phyloP scores from a whole-genome alignment of 768 basidiomycete species.

The Baorangia bicolor region DNA sequence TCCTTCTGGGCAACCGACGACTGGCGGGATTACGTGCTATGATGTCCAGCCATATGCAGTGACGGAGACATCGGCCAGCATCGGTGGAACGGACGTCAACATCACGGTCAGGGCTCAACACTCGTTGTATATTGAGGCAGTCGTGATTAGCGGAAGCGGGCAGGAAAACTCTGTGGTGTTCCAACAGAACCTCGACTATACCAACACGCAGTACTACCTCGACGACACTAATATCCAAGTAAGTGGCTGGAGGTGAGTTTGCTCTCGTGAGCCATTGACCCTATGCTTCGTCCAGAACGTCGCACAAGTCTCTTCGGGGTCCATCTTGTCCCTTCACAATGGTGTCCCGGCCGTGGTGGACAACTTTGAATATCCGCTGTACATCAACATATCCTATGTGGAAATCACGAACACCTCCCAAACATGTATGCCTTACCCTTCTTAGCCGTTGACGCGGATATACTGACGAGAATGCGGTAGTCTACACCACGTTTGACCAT shows the following conservation, averaged over 20 bases:
- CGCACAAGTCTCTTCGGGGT: slow-evolving; percentile 49
- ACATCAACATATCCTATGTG: slow-evolving; percentile 39
- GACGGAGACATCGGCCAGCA: slow-evolving; percentile 46
- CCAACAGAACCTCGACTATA: slow-evolving; percentile 58
- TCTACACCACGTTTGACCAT: slow-evolving; percentile 59
- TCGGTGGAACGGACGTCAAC: slow-evolving; percentile 46
- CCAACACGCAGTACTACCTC: slow-evolving; percentile 62
- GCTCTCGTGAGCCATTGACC: neutral
- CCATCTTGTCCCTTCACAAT: slow-evolving; percentile 48
- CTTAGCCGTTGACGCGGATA: neutral
- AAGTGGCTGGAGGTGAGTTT: neutral
- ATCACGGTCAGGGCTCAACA: slow-evolving; percentile 63
- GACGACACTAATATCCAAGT: slow-evolving; percentile 46
- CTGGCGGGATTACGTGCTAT: slow-evolving; percentile 63
- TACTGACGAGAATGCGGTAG: slow-evolving; percentile 31
- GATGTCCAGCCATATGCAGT: slow-evolving; percentile 56
- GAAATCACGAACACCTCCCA: slow-evolving; percentile 29
- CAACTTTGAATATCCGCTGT: slow-evolving; percentile 52
- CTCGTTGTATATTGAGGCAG: slow-evolving; percentile 57
- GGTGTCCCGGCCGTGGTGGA: slow-evolving; percentile 45
- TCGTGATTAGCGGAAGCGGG: slow-evolving; percentile 64
- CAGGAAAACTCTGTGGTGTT: slow-evolving; percentile 52
- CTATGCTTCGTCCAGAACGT: slow-evolving; percentile 39
- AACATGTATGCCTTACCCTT: slow-evolving; percentile 11
- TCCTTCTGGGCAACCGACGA: slow-evolving; percentile 60